These are phyloP conservation scores for Escallonia herrerae DNA, from an alignment of 129 eudicot genomes.

Conservation along the genomic window DNA sequence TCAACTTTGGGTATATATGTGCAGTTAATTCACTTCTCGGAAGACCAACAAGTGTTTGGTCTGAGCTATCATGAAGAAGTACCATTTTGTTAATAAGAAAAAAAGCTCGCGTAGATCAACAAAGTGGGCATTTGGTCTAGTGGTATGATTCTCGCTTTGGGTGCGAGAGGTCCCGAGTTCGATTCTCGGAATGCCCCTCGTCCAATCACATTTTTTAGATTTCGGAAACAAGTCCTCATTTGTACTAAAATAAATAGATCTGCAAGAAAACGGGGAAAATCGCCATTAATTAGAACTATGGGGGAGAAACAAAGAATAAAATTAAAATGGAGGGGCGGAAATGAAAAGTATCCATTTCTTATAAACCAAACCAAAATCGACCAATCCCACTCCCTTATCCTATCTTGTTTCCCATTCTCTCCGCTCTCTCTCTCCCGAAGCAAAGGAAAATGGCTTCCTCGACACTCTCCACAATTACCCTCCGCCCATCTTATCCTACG, in stretches of 20 bases:
- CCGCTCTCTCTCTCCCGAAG: constrained; percentile 2
- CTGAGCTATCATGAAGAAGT: no score
- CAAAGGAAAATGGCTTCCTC: constrained; percentile 58
- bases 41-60: no score
- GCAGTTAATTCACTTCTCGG: neutral
- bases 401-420: constrained; percentile 13
- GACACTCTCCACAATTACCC: constrained; percentile 41
- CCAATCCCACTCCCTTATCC: constrained; percentile 39
- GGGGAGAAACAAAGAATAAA: no score
- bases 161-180: constrained; percentile 99
- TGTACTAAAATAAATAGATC: no score
- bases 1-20: no score
- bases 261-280: no score
- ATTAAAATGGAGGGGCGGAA: no score
- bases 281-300: no score
- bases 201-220: neutral
- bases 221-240: no score
- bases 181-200: constrained; percentile 81
- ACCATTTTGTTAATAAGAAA: no score
- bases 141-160: constrained; percentile 99
- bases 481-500: constrained; percentile 34
- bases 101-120: no score
- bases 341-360: constrained; percentile 2
- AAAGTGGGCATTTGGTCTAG: constrained; percentile 90
- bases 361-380: constrained; percentile 1